Conservation (phyloP, 2,329 filamentous ascomycete species). For the Pseudophaeomoniella oleicola region DNA sequence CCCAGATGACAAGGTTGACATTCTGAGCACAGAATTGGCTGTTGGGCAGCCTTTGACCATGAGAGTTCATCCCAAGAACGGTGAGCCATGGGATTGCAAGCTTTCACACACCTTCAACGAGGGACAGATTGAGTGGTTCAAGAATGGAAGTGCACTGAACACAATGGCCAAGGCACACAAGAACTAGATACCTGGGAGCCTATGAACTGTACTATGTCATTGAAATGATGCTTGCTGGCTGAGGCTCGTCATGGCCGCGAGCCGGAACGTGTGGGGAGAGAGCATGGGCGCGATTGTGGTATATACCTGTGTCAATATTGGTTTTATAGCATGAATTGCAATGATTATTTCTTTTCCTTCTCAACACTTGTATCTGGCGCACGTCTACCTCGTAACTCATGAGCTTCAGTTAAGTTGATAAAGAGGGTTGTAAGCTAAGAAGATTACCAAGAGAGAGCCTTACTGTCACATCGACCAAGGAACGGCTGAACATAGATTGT, state of each 20-base stretch:
- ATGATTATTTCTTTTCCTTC: too few species aligned
- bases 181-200: conserved; percentile 1
- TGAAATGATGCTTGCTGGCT: conserved; percentile 1
- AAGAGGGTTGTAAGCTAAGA: too few species aligned
- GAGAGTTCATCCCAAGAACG: conserved; percentile 80
- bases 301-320: not conserved
- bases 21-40: conserved; percentile 74
- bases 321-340: not conserved
- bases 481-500: too few species aligned
- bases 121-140: conserved; percentile 97
- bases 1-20: conserved; percentile 81
- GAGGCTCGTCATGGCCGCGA: not conserved
- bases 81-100: conserved; percentile 64
- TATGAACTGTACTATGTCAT: not conserved
- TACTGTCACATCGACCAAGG: too few species aligned
- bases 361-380: too few species aligned
- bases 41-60: conserved; percentile 90
- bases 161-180: conserved; percentile 71
- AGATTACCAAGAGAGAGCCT: too few species aligned
- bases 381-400: too few species aligned
- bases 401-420: too few species aligned
- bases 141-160: conserved; percentile 93
- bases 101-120: conserved; percentile 97
- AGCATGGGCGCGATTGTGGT: too few species aligned
- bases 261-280: conserved; percentile 1